Conservation (phyloP, 768 basidiomycete genomes). For the Podaxis pistillaris region DNA sequence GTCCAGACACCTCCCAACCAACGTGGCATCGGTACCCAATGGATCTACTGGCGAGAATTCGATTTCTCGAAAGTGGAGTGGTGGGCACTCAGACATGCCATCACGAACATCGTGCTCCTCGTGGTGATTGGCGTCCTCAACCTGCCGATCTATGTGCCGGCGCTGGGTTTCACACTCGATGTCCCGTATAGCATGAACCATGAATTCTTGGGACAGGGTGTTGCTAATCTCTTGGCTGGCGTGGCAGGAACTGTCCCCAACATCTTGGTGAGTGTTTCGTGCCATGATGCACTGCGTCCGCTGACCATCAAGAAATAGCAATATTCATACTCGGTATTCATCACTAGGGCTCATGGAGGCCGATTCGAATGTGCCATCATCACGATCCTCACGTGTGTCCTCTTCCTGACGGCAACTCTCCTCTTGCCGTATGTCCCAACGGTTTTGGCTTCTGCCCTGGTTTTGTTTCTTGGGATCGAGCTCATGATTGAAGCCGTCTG, state of each 20-base stretch:
- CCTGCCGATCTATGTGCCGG: conserved; percentile 24
- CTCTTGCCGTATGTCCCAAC: conserved; percentile 24
- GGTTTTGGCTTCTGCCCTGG: conserved; percentile 21
- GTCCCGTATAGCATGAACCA: conserved; percentile 25
- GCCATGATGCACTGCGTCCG: not conserved
- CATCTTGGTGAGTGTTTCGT: conserved; percentile 16
- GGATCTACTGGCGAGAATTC: conserved; percentile 25
- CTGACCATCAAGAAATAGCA: conserved; percentile 10
- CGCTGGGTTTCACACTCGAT: conserved; percentile 22
- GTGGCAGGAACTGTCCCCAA: conserved; percentile 21
- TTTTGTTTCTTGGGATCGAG: conserved; percentile 25
- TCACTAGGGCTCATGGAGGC: conserved; percentile 24
- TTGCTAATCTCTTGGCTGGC: conserved; percentile 21
- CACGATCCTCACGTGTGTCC: conserved; percentile 15
- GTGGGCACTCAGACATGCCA: conserved; percentile 20
- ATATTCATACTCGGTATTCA: conserved; percentile 22
- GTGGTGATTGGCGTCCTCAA: conserved; percentile 25
- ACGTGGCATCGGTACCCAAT: conserved; percentile 16
- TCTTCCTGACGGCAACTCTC: conserved; percentile 20
- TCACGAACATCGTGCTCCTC: conserved; percentile 20
- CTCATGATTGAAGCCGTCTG: conserved; percentile 23
- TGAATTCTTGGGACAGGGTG: conserved; percentile 24
- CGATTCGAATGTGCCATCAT: conserved; percentile 22
- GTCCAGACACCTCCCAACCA: conserved; percentile 17
- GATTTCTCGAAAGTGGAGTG: conserved; percentile 24